A percentile compares a stretch with the other conserved stretches of the same genome.
Evolutionary conservation across 495 filamentous ascomycete genomes (phyloP).

Genomic region (Penicillium ucsense): DNA sequence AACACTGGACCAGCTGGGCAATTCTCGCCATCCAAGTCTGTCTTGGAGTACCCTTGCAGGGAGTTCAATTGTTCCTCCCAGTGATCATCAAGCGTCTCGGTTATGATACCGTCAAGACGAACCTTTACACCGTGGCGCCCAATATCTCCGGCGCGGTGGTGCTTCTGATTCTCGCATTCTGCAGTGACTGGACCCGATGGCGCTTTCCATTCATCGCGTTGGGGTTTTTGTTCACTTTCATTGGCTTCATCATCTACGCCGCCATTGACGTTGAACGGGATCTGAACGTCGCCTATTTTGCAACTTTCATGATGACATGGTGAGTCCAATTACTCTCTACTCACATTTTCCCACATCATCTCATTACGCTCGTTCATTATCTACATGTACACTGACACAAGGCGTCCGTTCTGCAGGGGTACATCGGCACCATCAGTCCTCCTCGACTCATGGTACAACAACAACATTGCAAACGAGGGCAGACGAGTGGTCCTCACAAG

Average conservation of each 20-base stretch:
- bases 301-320: slow-evolving; percentile 76
- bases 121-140: slow-evolving; percentile 68
- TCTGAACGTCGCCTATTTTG: slow-evolving; percentile 62
- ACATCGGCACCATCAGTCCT: slow-evolving; percentile 45
- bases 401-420: slow-evolving; percentile 20
- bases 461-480: slow-evolving; percentile 70
- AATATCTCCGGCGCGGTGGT: slow-evolving; percentile 60
- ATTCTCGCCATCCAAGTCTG: slow-evolving; percentile 65
- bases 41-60: slow-evolving; percentile 66
- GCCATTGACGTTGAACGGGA: slow-evolving; percentile 50
- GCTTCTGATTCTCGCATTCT: slow-evolving; percentile 58
- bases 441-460: slow-evolving; percentile 59
- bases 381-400: background rate
- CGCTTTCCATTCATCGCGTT: slow-evolving; percentile 66
- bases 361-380: background rate
- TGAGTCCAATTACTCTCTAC: background rate
- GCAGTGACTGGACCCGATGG: slow-evolving; percentile 52
- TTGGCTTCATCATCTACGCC: slow-evolving; percentile 68
- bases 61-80: slow-evolving; percentile 61
- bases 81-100: slow-evolving; percentile 60
- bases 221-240: slow-evolving; percentile 63
- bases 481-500: slow-evolving; percentile 61
- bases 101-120: slow-evolving; percentile 58
- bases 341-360: too few species aligned
- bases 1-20: slow-evolving; percentile 49